phyloP scores from a whole-genome alignment of 2,329 filamentous ascomycete genomes.

The Nigrospora sphaerica region DNA sequence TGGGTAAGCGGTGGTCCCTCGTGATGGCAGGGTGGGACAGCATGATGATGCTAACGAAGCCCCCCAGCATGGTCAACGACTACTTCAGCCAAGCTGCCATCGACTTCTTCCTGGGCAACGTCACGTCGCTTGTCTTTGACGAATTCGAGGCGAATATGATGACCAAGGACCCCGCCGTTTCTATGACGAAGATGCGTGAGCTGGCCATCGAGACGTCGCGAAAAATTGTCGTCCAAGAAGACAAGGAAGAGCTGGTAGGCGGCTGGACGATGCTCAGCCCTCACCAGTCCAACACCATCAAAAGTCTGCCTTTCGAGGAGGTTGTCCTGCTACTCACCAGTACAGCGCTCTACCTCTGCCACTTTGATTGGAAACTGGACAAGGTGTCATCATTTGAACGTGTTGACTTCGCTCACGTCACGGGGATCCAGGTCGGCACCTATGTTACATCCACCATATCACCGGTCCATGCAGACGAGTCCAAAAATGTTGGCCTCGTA shows the following conservation, averaged over 20 bases:
- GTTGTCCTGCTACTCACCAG: slow-evolving; percentile 83
- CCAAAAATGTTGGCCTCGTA: slow-evolving; percentile 77
- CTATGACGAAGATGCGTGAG: slow-evolving; percentile 75
- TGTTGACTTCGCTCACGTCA: slow-evolving; percentile 68
- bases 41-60: background rate
- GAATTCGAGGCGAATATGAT: slow-evolving; percentile 94
- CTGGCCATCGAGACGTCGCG: slow-evolving; percentile 85
- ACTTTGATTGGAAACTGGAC: slow-evolving; percentile 91
- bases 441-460: slow-evolving; percentile 90
- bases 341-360: slow-evolving; percentile 76
- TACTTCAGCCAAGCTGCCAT: slow-evolving; percentile 95
- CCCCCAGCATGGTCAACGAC: slow-evolving; percentile 85
- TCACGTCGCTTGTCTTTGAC: slow-evolving; percentile 77
- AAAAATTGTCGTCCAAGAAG: slow-evolving; percentile 77
- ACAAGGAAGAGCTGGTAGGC: slow-evolving; percentile 76
- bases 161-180: slow-evolving; percentile 84
- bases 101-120: slow-evolving; percentile 87
- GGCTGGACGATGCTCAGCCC: slow-evolving; percentile 88
- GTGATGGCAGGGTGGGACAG: background rate
- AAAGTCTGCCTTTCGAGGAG: slow-evolving; percentile 74
- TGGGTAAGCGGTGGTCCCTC: slow-evolving; percentile 37
- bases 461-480: slow-evolving; percentile 66
- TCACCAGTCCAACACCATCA: slow-evolving; percentile 59
- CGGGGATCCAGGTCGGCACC: slow-evolving; percentile 67
- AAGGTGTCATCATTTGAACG: slow-evolving; percentile 91